Conservation (phyloP, 768 basidiomycete species). For the Myochromella boudieri region DNA sequence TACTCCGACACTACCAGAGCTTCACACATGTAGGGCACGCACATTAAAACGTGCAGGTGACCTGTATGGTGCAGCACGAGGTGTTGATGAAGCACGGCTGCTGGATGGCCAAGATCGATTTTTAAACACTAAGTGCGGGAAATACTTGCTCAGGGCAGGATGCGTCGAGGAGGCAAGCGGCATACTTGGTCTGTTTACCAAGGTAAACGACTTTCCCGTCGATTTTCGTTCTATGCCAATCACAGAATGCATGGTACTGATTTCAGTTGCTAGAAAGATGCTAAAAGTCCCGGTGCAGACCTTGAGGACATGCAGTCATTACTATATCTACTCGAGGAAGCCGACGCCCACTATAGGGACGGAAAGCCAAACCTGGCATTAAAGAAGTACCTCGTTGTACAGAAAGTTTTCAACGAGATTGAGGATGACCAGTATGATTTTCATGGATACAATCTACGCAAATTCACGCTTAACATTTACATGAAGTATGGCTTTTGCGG, state of each 20-base stretch:
- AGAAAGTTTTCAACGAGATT: constrained; percentile 81
- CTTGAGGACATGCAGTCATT: constrained; percentile 96
- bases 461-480: constrained; percentile 85
- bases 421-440: constrained; percentile 99
- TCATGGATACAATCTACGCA: constrained; percentile 91
- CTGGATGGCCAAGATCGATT: constrained; percentile 95
- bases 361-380: constrained; percentile 77
- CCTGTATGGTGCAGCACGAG: constrained; percentile 64
- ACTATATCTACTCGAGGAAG: constrained; percentile 83
- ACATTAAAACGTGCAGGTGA: constrained; percentile 89
- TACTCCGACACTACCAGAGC: constrained; percentile 92
- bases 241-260: too few species aligned
- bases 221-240: too few species aligned
- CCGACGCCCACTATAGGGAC: constrained; percentile 60
- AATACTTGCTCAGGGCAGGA: constrained; percentile 86
- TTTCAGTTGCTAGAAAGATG: constrained; percentile 71
- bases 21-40: constrained; percentile 79
- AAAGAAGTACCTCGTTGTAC: constrained; percentile 78
- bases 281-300: constrained; percentile 69
- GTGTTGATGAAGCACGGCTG: constrained; percentile 77
- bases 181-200: constrained; percentile 86
- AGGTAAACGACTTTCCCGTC: too few species aligned
- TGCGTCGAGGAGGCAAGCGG: constrained; percentile 72
- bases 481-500: constrained; percentile 56
- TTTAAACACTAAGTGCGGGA: constrained; percentile 90